These are phyloP conservation scores for Daldinia concentrica DNA, from an alignment of 495 filamentous ascomycete genomes.

Conservation along the genomic window DNA sequence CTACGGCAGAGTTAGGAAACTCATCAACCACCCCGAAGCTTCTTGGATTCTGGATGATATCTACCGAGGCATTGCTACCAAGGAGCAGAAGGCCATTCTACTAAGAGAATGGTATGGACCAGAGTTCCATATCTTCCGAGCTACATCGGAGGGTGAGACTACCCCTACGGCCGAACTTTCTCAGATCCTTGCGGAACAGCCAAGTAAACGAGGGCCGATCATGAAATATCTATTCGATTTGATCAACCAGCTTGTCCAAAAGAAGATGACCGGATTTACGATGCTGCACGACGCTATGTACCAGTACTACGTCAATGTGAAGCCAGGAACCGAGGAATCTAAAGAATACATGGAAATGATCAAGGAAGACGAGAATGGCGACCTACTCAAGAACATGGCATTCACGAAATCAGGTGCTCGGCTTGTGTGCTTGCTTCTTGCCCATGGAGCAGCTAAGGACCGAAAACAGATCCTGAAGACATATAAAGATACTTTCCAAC, in stretches of 20 bases:
- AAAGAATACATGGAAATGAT: conserved; percentile 89
- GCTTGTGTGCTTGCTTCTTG: conserved; percentile 80
- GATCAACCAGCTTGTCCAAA: conserved; percentile 90
- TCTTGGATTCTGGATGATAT: conserved; percentile 98
- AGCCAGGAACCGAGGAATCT: conserved; percentile 76
- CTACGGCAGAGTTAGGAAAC: conserved; percentile 86
- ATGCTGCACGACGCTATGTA: conserved; percentile 98
- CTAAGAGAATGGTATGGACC: conserved; percentile 97
- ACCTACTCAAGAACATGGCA: conserved; percentile 90
- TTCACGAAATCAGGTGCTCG: conserved; percentile 91
- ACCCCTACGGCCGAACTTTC: conserved; percentile 64
- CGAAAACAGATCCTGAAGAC: conserved; percentile 85
- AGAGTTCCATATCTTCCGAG: conserved; percentile 86
- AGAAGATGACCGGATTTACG: conserved; percentile 93
- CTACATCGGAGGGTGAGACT: conserved; percentile 57
- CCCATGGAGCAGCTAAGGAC: conserved; percentile 89
- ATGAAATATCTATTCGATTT: conserved; percentile 85
- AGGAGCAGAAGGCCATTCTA: conserved; percentile 81
- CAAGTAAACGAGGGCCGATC: conserved; percentile 85
- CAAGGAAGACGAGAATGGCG: conserved; percentile 88
- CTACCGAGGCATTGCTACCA: conserved; percentile 85
- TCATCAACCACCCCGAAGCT: conserved; percentile 95
- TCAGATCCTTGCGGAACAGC: conserved; percentile 74
- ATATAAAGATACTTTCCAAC: conserved; percentile 84
- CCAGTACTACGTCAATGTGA: conserved; percentile 87